phyloP scores from a whole-genome alignment of 805 yeast genomes.

The Candida qinlingensis region DNA sequence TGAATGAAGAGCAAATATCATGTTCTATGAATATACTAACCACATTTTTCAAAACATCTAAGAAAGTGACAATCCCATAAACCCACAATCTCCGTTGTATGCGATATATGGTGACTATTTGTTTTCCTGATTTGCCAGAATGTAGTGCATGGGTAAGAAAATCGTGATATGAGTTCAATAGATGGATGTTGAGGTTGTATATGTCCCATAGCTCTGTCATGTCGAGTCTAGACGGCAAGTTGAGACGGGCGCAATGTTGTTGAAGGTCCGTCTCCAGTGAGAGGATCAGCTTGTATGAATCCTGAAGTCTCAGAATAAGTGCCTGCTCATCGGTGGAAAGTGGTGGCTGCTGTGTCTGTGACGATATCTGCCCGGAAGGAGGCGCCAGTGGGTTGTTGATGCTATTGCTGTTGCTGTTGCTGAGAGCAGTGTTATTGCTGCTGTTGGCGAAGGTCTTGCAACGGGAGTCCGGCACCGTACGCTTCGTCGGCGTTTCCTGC shows the following conservation, averaged over 20 bases:
- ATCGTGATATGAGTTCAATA: conserved; percentile 68
- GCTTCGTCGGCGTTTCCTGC: conserved; percentile 9
- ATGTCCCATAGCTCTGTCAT: conserved; percentile 69
- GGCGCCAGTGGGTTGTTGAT: conserved; percentile 8
- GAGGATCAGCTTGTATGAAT: conserved; percentile 65
- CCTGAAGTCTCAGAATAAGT: conserved; percentile 65
- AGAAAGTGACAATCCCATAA: conserved; percentile 75
- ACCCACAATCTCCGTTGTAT: conserved; percentile 82
- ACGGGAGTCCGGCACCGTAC: conserved; percentile 7
- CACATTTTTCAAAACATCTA: conserved; percentile 72
- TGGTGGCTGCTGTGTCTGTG: conserved; percentile 1
- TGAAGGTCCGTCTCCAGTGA: conserved; percentile 65
- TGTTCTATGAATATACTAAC: conserved; percentile 70
- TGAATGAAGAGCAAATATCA: conserved; percentile 71
- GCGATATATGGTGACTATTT: conserved; percentile 70
- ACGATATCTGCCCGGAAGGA: neutral
- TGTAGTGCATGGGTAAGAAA: conserved; percentile 65
- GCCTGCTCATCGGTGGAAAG: conserved; percentile 56
- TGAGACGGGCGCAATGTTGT: conserved; percentile 60
- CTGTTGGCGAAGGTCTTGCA: conserved; percentile 9
- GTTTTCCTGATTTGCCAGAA: conserved; percentile 73
- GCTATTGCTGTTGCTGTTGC: conserved; percentile 5
- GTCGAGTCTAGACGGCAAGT: conserved; percentile 46
- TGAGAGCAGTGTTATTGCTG: neutral
- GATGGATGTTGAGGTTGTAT: conserved; percentile 59